phyloP scores from a whole-genome alignment of 164 flowering plant genomes.

The Stephania japonica region DNA sequence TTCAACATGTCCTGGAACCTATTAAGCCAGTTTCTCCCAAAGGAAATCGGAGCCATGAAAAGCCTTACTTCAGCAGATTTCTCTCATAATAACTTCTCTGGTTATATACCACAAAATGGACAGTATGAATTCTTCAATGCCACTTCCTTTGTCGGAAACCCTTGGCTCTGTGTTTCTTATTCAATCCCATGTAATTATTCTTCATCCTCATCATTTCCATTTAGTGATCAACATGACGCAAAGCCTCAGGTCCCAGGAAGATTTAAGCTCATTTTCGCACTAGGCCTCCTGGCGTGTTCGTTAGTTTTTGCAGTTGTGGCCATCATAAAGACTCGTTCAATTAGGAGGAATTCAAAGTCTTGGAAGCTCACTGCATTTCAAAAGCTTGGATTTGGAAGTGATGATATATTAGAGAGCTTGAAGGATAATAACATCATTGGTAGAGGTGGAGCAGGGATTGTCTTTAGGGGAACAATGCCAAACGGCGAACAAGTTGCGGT shows the following conservation, averaged over 20 bases:
- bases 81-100: slow-evolving; percentile 62
- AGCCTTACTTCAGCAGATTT: slow-evolving; percentile 69
- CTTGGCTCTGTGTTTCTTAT: slow-evolving; percentile 47
- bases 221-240: slow-evolving; percentile 10
- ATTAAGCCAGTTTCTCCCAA: slow-evolving; percentile 42
- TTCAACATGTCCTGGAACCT: slow-evolving; percentile 58
- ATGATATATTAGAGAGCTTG: slow-evolving; percentile 53
- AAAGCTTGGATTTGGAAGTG: slow-evolving; percentile 43
- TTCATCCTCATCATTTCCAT: slow-evolving; percentile 18
- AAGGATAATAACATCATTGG: slow-evolving; percentile 65
- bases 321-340: slow-evolving; percentile 37
- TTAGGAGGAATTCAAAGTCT: slow-evolving; percentile 21
- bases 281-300: slow-evolving; percentile 48
- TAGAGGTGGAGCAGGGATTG: slow-evolving; percentile 77
- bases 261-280: slow-evolving; percentile 51
- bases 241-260: slow-evolving; percentile 31
- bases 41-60: slow-evolving; percentile 47
- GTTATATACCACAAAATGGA: slow-evolving; percentile 49
- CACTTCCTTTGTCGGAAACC: slow-evolving; percentile 58
- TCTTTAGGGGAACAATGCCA: slow-evolving; percentile 53
- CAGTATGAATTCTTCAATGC: slow-evolving; percentile 50
- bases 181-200: slow-evolving; percentile 35
- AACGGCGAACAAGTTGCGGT: slow-evolving; percentile 63
- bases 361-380: slow-evolving; percentile 79
- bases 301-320: slow-evolving; percentile 42